Evolutionary conservation across 495 filamentous ascomycete species (phyloP).

Genomic region (Thermothielavioides terrestris): DNA sequence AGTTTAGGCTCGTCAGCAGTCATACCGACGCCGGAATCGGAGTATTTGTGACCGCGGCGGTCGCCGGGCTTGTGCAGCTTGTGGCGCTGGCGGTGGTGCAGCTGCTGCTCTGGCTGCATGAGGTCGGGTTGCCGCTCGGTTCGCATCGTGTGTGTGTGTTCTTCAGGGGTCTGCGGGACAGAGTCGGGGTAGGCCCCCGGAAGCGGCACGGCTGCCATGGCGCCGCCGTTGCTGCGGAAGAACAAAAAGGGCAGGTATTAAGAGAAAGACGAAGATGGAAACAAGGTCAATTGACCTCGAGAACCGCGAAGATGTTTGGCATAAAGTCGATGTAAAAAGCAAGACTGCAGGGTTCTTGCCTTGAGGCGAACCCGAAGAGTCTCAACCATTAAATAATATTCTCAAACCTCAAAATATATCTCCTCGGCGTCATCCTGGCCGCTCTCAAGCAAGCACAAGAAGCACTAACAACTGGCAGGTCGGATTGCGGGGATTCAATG

Average conservation of each 20-base stretch:
- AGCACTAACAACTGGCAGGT: background rate
- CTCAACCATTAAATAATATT: no score
- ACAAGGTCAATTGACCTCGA: no score
- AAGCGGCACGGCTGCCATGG: background rate
- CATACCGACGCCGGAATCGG: conserved; percentile 28
- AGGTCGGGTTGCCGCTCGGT: background rate
- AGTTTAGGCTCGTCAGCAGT: conserved; percentile 8
- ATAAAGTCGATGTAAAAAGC: no score
- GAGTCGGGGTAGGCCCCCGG: conserved; percentile 11
- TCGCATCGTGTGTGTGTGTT: no score
- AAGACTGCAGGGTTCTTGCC: no score
- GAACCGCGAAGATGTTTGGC: no score
- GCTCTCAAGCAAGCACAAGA: background rate
- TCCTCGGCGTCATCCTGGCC: background rate
- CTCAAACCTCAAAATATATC: no score
- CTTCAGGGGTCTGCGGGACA: conserved; percentile 7
- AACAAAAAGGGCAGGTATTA: no score
- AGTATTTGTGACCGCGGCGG: conserved; percentile 22
- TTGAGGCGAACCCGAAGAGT: no score
- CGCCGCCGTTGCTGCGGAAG: no score
- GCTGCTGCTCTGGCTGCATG: background rate
- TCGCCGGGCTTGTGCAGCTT: conserved; percentile 28
- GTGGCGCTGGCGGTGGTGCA: conserved; percentile 13
- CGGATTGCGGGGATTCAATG: background rate
- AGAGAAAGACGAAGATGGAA: no score